phyloP scores from a whole-genome alignment of 2,329 filamentous ascomycete species.

The Colletotrichum sp. region DNA sequence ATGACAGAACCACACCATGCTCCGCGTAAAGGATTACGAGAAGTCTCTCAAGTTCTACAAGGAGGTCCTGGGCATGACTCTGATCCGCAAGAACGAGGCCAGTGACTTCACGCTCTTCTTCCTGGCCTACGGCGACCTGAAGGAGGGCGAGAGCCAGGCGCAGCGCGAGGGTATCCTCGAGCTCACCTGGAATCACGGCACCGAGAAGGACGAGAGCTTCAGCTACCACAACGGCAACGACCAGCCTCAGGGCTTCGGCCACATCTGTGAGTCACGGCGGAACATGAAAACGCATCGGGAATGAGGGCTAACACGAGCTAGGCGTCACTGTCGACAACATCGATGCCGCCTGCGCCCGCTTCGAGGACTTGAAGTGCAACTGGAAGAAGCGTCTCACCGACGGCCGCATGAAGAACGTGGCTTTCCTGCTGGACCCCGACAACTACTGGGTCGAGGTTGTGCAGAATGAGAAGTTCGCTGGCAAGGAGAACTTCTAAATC shows the following conservation, averaged over 20 bases:
- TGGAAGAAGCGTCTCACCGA: conserved; percentile 98
- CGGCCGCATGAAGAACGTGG: conserved; percentile 90
- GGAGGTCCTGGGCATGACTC: conserved; percentile 86
- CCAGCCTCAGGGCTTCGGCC: conserved; percentile 91
- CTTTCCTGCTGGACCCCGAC: conserved; percentile 89
- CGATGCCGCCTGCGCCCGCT: conserved; percentile 84
- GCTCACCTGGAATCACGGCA: conserved; percentile 84
- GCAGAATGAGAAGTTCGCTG: conserved; percentile 75
- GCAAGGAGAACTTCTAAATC: conserved; percentile 56
- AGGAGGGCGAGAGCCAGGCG: conserved; percentile 61
- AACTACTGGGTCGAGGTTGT: conserved; percentile 83
- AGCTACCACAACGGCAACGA: conserved; percentile 93
- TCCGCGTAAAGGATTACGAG: conserved; percentile 85
- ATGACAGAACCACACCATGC: conserved; percentile 84
- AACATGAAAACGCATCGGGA: not conserved
- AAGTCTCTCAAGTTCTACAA: conserved; percentile 81
- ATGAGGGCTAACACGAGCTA: conserved; percentile 30
- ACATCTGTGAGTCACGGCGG: conserved; percentile 70
- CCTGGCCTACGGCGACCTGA: conserved; percentile 71
- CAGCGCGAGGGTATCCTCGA: conserved; percentile 85
- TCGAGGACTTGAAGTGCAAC: conserved; percentile 80
- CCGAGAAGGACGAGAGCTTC: conserved; percentile 84
- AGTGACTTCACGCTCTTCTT: conserved; percentile 92
- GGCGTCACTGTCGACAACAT: conserved; percentile 85
- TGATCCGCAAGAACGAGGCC: conserved; percentile 75